Conservation (phyloP, 371 early-diverging fungal species). For the Umbelopsis sp. region DNA sequence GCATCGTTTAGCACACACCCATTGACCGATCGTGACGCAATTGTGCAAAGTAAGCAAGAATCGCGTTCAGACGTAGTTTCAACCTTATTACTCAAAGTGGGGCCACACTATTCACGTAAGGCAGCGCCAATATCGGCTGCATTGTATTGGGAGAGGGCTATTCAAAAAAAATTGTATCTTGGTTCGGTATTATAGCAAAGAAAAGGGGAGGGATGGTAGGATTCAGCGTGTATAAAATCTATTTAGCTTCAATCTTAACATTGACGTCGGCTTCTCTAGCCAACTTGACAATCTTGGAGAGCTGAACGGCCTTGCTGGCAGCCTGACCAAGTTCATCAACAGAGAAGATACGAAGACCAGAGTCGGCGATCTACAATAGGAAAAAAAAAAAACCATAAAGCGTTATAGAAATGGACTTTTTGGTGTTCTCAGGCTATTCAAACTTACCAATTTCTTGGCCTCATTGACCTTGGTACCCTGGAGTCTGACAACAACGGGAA, state of each 20-base stretch:
- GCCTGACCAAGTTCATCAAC: conserved; percentile 95
- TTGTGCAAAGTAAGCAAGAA: too few species aligned
- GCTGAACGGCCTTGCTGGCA: conserved; percentile 91
- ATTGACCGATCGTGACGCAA: too few species aligned
- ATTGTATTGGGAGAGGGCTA: too few species aligned
- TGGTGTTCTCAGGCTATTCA: background rate
- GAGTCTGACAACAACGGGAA: conserved; percentile 96
- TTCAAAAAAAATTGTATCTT: background rate
- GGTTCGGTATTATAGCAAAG: background rate
- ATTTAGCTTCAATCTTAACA: conserved; percentile 56
- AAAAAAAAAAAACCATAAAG: background rate
- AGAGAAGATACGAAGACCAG: conserved; percentile 90
- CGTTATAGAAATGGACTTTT: background rate
- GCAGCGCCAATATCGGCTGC: too few species aligned
- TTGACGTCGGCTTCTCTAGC: conserved; percentile 72
- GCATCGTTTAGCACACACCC: too few species aligned
- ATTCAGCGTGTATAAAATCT: conserved; percentile 1
- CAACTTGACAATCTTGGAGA: conserved; percentile 84
- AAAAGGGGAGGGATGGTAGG: background rate
- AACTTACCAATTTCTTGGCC: conserved; percentile 49
- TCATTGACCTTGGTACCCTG: conserved; percentile 79
- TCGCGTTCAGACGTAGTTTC: too few species aligned
- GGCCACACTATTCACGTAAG: too few species aligned
- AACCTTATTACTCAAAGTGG: too few species aligned
- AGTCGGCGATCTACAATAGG: conserved; percentile 70